phyloP scores from a whole-genome alignment of 1,284 basidiomycete species.

The Gomphus sp. region DNA sequence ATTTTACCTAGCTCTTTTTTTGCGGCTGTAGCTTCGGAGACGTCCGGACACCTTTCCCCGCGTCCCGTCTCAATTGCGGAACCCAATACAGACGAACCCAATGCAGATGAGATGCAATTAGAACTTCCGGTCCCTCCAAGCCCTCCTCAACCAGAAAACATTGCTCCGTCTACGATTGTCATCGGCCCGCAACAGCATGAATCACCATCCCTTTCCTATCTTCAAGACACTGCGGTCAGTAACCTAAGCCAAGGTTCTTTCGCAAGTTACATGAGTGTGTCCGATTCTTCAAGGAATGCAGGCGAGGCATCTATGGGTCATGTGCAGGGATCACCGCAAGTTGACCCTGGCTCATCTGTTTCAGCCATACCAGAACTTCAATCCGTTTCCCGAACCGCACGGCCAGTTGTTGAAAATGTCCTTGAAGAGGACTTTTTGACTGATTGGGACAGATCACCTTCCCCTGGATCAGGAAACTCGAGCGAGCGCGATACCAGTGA shows the following conservation, averaged over 20 bases:
- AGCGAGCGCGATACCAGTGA: conserved; percentile 14
- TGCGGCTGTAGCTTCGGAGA: not conserved
- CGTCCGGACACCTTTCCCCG: not conserved
- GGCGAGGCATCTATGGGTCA: not conserved
- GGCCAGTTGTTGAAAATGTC: conserved; percentile 4
- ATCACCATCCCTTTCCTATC: not conserved
- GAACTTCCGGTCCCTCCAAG: not conserved
- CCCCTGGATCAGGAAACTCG: conserved; percentile 25
- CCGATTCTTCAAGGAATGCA: not conserved
- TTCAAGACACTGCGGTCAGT: not conserved
- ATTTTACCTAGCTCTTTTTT: too few species aligned
- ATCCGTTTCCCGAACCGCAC: not conserved
- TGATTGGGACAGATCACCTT: conserved; percentile 46
- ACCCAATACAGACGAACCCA: not conserved
- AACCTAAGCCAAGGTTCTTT: not conserved
- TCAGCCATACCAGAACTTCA: not conserved
- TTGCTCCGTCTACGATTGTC: not conserved
- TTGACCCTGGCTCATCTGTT: not conserved
- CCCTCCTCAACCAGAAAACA: not conserved
- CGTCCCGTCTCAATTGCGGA: not conserved
- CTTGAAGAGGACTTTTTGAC: conserved; percentile 22
- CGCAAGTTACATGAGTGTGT: not conserved
- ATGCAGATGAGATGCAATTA: not conserved
- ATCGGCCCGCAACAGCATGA: not conserved
- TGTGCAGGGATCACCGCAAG: not conserved